A percentile compares a stretch with the other conserved stretches of the same genome.
Evolutionary conservation across 371 early-diverging fungal genomes (phyloP).

Genomic region (Saksenaea oblongispora): DNA sequence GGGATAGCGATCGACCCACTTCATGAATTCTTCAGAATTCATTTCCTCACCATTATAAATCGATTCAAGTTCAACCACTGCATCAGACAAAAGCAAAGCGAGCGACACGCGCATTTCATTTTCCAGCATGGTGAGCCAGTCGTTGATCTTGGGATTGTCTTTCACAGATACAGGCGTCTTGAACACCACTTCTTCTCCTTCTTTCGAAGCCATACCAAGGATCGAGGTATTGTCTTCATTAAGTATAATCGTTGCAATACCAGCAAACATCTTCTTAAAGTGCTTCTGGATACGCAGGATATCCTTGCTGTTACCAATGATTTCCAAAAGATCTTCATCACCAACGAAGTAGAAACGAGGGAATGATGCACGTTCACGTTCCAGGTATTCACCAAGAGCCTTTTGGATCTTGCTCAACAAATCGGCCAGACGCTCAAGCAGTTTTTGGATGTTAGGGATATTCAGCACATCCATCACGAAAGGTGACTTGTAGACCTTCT

Average conservation of each 20-base stretch:
- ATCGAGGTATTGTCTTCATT: conserved; percentile 77
- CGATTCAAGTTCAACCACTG: conserved; percentile 64
- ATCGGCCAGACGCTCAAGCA: conserved; percentile 93
- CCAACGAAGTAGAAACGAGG: conserved; percentile 99
- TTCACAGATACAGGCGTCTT: conserved; percentile 79
- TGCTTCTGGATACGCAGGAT: conserved; percentile 95
- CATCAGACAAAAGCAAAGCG: conserved; percentile 74
- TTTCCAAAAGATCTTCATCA: conserved; percentile 98
- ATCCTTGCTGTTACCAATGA: conserved; percentile 98
- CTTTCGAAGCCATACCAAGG: conserved; percentile 86
- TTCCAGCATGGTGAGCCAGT: conserved; percentile 95
- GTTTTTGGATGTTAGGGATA: conserved; percentile 93
- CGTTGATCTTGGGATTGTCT: conserved; percentile 91
- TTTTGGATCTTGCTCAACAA: conserved; percentile 94
- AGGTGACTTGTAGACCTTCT: conserved; percentile 97
- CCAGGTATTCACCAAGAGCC: conserved; percentile 97
- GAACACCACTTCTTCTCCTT: conserved; percentile 91
- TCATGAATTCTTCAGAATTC: conserved; percentile 62
- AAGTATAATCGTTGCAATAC: conserved; percentile 84
- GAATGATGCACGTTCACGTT: conserved; percentile 94
- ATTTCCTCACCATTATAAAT: conserved; percentile 71
- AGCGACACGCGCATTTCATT: conserved; percentile 90
- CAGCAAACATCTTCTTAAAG: conserved; percentile 99
- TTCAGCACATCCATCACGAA: conserved; percentile 93
- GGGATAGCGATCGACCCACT: conserved; percentile 91